Conservation (phyloP, 225 moss, liverwort and hornwort species). For the Ulota crispa region DNA sequence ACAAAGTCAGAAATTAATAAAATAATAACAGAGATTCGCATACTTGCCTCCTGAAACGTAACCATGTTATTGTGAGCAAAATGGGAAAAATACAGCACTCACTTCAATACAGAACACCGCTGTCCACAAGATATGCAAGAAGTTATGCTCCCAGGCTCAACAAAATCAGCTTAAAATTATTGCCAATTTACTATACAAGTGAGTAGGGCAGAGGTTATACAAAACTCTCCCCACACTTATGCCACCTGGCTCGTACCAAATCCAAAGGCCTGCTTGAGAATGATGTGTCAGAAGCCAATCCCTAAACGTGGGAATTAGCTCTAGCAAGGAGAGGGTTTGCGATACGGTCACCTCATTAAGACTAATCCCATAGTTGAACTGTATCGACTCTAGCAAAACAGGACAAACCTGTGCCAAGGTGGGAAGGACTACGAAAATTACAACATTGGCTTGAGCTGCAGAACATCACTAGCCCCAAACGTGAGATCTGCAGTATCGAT, state of each 20-base stretch:
- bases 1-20: not conserved
- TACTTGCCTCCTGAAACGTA: not conserved
- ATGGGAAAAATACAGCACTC: not conserved
- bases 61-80: not conserved
- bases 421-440: constrained; percentile 26
- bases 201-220: constrained; percentile 27
- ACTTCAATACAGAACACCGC: not conserved
- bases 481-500: constrained; percentile 33
- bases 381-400: constrained; percentile 23
- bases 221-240: constrained; percentile 29
- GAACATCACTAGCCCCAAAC: constrained; percentile 16
- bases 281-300: constrained; percentile 4
- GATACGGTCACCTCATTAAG: constrained; percentile 19
- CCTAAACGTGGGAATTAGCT: constrained; percentile 19
- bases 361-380: constrained; percentile 21
- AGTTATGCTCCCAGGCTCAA: constrained; percentile 9
- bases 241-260: constrained; percentile 35
- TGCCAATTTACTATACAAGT: constrained; percentile 45
- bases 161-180: constrained; percentile 37
- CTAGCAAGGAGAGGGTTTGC: constrained; percentile 16
- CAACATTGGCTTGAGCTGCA: constrained; percentile 31
- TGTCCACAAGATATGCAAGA: not conserved
- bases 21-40: not conserved
- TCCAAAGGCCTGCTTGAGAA: constrained; percentile 28
- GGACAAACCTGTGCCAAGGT: constrained; percentile 24